A percentile compares a stretch with the other conserved stretches of the same genome.
These are phyloP conservation scores for Neopestalotiopsis rosae DNA, from an alignment of 2,329 filamentous ascomycete species.

Conservation along the genomic window DNA sequence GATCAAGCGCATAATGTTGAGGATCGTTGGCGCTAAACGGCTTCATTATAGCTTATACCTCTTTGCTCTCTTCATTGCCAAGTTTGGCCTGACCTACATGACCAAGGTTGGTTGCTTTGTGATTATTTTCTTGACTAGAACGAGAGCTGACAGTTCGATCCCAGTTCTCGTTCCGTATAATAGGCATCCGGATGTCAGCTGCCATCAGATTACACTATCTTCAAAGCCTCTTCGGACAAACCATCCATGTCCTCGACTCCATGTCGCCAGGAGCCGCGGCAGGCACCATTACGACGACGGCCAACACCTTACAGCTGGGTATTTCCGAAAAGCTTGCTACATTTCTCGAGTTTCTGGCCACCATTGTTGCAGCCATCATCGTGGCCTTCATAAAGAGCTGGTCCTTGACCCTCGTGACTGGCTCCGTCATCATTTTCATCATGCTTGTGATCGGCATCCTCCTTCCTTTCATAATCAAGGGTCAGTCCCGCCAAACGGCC, in stretches of 20 bases:
- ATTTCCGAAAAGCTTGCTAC: slow-evolving; percentile 68
- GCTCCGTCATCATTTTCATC: slow-evolving; percentile 62
- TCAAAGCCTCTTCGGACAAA: slow-evolving; percentile 65
- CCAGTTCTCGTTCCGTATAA: slow-evolving; percentile 64
- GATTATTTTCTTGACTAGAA: neutral
- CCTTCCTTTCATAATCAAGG: slow-evolving; percentile 62
- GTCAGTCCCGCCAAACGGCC: slow-evolving; percentile 49
- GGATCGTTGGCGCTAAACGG: neutral
- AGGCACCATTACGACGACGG: slow-evolving; percentile 66
- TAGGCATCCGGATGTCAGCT: slow-evolving; percentile 66
- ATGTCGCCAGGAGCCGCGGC: slow-evolving; percentile 67
- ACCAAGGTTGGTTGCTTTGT: slow-evolving; percentile 49
- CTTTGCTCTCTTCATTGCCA: slow-evolving; percentile 72
- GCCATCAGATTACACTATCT: slow-evolving; percentile 70
- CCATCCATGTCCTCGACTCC: slow-evolving; percentile 71
- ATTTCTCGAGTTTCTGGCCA: slow-evolving; percentile 60
- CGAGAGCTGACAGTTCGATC: neutral
- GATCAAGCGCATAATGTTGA: slow-evolving; percentile 22
- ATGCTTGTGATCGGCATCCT: slow-evolving; percentile 51
- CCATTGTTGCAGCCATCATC: slow-evolving; percentile 57
- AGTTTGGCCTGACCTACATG: slow-evolving; percentile 67
- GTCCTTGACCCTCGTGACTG: slow-evolving; percentile 64
- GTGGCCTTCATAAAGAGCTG: slow-evolving; percentile 64
- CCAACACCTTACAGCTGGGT: slow-evolving; percentile 68
- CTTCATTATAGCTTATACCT: slow-evolving; percentile 62